These are phyloP conservation scores for Salvia rosmarinus DNA, from an alignment of 257 asterid genomes.

Conservation along the genomic window DNA sequence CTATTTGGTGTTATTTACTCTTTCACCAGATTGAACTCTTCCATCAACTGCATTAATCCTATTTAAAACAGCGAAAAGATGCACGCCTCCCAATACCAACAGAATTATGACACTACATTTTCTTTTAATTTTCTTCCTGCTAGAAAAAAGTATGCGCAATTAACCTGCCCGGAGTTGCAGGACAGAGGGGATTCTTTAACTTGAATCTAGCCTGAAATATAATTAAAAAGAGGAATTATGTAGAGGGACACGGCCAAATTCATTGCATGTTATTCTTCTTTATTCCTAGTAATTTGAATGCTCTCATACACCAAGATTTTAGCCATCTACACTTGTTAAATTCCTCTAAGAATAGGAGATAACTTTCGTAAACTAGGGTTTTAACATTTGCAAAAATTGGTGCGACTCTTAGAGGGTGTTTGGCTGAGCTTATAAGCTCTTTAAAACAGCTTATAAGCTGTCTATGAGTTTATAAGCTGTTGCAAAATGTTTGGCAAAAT, in stretches of 20 bases:
- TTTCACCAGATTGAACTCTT: not conserved
- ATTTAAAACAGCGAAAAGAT: not conserved
- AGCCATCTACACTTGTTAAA: too few species aligned
- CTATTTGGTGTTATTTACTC: not conserved
- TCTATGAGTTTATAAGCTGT: too few species aligned
- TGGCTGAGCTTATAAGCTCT: too few species aligned
- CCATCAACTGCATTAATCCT: not conserved
- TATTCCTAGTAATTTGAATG: not conserved
- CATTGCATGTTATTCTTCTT: not conserved
- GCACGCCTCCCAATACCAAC: not conserved
- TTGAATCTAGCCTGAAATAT: not conserved
- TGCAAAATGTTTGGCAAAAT: too few species aligned
- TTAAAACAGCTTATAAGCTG: too few species aligned
- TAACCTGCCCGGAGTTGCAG: not conserved
- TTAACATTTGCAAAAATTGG: not conserved
- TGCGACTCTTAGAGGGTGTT: too few species aligned
- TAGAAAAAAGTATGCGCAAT: not conserved
- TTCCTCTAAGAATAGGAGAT: too few species aligned
- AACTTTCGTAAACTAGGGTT: too few species aligned
- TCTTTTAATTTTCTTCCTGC: not conserved
- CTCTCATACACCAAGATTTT: not conserved
- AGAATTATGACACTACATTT: not conserved
- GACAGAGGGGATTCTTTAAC: not conserved
- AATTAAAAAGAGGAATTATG: not conserved
- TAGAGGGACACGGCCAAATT: not conserved